Evolutionary conservation across 2,329 filamentous ascomycete species (phyloP), one percentile per base, ranked within the genome.

Genomic region (Sclerotinia nivalis): DNA sequence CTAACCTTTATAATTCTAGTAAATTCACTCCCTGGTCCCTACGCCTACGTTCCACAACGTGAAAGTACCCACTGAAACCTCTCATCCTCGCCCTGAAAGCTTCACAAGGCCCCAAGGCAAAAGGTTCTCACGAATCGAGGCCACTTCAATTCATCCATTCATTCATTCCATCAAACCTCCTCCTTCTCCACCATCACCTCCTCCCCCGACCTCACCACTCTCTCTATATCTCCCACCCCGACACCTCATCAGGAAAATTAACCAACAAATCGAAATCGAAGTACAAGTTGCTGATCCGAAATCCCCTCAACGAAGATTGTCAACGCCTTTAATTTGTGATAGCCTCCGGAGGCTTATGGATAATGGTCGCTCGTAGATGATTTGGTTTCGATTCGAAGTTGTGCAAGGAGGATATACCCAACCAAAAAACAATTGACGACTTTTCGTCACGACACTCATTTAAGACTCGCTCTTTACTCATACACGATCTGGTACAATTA

Each of bases 391-490:
- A 75, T 65, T 71, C 56, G 71, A 75, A 72, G 72, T 71, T 74
- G 73, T 74, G 69, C 73, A 47, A 71, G 67, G 66, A 74, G 66
- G 74, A 43, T 71, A 68, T 69, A 70, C 67, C 60, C 58, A 67
- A 60, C 68, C 37, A 49, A 56, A 56, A 31, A 66, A 10, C 55
- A 70, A 69, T 70, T 69, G 76, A 76, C 76, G 76, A 78, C 68
- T 75, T 77, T 72, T 78, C 77, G 77, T 78, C 77, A 78, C 77
- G 71, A 78, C 78, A 77, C 77, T 79, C 78, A 60, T 79, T 79
- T 77, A 73, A 75, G 73, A 70, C 69, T 71, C 56, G 58, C 70
- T 62, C 61, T 74, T 72, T 73, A 72, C 18, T 28, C 47, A 54
- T 25, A 28, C 28, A 64, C 66, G 22, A 50, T 64, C 37, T 55